These are phyloP conservation scores for Fusarium sp. DNA, from an alignment of 2,329 filamentous ascomycete species.

Conservation along the genomic window DNA sequence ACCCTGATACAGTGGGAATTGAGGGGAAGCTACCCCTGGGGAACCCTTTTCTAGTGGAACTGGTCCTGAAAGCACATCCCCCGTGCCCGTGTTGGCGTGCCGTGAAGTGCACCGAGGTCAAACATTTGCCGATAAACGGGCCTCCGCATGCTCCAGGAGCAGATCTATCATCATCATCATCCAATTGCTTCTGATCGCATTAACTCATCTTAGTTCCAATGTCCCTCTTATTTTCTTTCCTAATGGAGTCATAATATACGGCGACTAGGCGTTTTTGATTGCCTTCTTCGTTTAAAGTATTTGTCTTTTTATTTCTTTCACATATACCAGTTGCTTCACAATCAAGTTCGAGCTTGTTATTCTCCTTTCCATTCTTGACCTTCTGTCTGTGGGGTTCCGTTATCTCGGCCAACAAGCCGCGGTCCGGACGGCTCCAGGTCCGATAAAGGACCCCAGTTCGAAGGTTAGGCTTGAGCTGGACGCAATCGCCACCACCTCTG, in stretches of 20 bases:
- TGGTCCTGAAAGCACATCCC: constrained; percentile 30
- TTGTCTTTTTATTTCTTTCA: constrained; percentile 8
- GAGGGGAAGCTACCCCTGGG: constrained; percentile 13
- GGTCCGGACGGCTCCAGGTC: constrained; percentile 44
- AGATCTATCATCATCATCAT: constrained; percentile 36
- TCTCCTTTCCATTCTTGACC: constrained; percentile 21
- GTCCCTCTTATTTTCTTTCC: constrained; percentile 34
- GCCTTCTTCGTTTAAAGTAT: constrained; percentile 11
- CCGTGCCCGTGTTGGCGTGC: constrained; percentile 19
- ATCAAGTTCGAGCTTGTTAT: constrained; percentile 1
- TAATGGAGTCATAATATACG: constrained; percentile 40
- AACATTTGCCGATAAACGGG: constrained; percentile 37
- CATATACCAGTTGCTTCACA: constrained; percentile 6
- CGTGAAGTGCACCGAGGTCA: constrained; percentile 38
- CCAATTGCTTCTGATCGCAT: constrained; percentile 37
- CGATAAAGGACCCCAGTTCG: constrained; percentile 42
- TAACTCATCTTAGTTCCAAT: constrained; percentile 24
- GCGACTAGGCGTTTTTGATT: constrained; percentile 23
- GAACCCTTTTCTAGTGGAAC: constrained; percentile 24
- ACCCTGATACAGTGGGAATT: not conserved
- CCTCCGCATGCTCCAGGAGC: constrained; percentile 25
- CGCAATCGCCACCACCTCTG: constrained; percentile 29
- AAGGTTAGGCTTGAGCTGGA: constrained; percentile 30
- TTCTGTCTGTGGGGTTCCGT: constrained; percentile 39
- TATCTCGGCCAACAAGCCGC: constrained; percentile 46